Percentiles rank a stretch among this genome's conserved stretches.
These are phyloP conservation scores for Coprinopsis strossmayeri DNA, from an alignment of 768 basidiomycete genomes.

Conservation along the genomic window DNA sequence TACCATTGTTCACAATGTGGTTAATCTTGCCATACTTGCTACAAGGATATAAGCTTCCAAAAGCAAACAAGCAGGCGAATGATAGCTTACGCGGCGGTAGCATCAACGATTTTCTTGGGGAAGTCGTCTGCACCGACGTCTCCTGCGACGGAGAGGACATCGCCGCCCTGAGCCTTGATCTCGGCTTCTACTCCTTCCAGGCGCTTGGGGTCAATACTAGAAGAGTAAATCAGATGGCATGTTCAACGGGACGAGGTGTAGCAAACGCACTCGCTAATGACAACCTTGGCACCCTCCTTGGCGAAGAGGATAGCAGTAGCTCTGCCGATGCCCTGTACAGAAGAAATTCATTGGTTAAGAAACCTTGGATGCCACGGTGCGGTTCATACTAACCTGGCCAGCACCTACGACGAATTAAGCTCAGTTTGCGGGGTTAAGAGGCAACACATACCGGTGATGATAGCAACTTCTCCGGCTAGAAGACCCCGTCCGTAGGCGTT, in stretches of 20 bases:
- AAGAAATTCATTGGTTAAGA: too few relatives aligned
- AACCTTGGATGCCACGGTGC: too few relatives aligned
- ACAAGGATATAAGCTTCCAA: neutral
- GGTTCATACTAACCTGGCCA: conserved; percentile 57
- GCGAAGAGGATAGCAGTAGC: conserved; percentile 73
- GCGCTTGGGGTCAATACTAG: conserved; percentile 70
- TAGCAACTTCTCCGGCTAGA: conserved; percentile 72
- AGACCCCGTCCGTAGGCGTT: conserved; percentile 51
- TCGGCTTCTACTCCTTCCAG: conserved; percentile 62
- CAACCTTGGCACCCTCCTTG: conserved; percentile 81
- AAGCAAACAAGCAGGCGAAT: neutral
- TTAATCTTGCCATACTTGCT: conserved; percentile 82
- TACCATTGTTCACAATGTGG: conserved; percentile 80
- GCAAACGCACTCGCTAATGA: conserved; percentile 79
- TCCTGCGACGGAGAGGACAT: conserved; percentile 67
- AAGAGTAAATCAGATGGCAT: neutral
- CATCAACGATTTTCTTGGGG: conserved; percentile 70
- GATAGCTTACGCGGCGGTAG: conserved; percentile 60
- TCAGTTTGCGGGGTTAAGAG: neutral
- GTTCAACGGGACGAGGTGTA: conserved; percentile 3
- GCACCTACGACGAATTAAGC: conserved; percentile 41
- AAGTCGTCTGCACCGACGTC: conserved; percentile 83
- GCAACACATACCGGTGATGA: conserved; percentile 67
- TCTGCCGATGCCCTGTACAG: conserved; percentile 65
- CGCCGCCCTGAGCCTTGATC: conserved; percentile 67